A percentile compares a stretch with the other conserved stretches of the same genome.
Evolutionary conservation across 768 basidiomycete genomes (phyloP).

Genomic region (Trametes meyenii): DNA sequence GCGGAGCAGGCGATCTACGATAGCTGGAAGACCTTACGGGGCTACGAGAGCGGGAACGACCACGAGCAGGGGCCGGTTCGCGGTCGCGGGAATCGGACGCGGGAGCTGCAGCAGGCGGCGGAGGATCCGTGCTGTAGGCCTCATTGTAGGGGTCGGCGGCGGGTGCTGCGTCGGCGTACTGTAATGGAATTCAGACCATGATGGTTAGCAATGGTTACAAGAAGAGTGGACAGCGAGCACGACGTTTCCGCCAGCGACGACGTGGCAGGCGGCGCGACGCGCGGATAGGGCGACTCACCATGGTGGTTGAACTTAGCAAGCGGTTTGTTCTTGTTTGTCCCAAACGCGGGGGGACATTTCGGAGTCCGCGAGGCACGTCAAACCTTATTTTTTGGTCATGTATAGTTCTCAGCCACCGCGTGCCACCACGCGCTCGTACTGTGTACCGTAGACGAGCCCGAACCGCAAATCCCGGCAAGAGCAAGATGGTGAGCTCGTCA

Average conservation of each 20-base stretch:
- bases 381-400: slow-evolving; percentile 50
- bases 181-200: background rate
- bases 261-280: slow-evolving; percentile 18
- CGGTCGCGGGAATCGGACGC: slow-evolving; percentile 49
- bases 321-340: slow-evolving; percentile 35
- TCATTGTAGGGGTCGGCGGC: slow-evolving; percentile 80
- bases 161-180: slow-evolving; percentile 69
- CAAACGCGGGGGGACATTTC: slow-evolving; percentile 19
- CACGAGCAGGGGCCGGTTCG: slow-evolving; percentile 57
- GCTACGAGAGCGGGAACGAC: slow-evolving; percentile 75
- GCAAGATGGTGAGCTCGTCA: slow-evolving; percentile 80
- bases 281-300: slow-evolving; percentile 52
- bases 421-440: slow-evolving; percentile 14
- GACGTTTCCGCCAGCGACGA: slow-evolving; percentile 1
- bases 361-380: slow-evolving; percentile 27
- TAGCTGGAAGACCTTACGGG: slow-evolving; percentile 56
- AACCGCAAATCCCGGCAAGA: slow-evolving; percentile 50
- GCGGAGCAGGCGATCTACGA: slow-evolving; percentile 52
- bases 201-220: background rate
- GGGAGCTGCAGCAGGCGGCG: slow-evolving; percentile 47
- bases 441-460: slow-evolving; percentile 43
- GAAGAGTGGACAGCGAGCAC: background rate
- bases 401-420: slow-evolving; percentile 68
- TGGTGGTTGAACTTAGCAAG: slow-evolving; percentile 49
- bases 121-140: slow-evolving; percentile 68